Conservation (phyloP, 2,329 filamentous ascomycete species). For the Amauroascus verrucosus region DNA sequence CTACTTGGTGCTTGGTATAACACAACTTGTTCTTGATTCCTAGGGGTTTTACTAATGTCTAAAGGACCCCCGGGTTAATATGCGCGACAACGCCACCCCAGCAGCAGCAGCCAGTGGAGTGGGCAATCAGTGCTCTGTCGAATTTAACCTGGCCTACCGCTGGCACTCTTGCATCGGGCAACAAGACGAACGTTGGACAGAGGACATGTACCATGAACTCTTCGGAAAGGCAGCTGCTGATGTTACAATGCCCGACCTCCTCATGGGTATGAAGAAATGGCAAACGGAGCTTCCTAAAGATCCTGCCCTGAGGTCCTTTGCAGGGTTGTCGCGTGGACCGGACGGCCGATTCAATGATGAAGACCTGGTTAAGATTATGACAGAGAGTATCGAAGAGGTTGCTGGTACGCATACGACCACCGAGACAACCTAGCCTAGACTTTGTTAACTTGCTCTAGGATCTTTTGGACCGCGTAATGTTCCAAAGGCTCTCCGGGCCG, state of each 20-base stretch:
- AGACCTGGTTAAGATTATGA: constrained; percentile 57
- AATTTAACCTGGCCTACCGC: constrained; percentile 47
- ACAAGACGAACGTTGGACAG: constrained; percentile 62
- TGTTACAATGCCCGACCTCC: constrained; percentile 17
- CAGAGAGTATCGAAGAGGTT: constrained; percentile 56
- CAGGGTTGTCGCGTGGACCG: constrained; percentile 46
- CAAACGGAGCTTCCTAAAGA: constrained; percentile 49
- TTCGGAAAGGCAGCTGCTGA: constrained; percentile 18
- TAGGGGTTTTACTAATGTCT: background rate
- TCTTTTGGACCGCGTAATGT: constrained; percentile 57
- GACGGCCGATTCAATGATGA: constrained; percentile 60
- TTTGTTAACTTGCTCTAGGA: constrained; percentile 6
- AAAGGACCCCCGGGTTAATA: constrained; percentile 33
- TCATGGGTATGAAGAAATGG: constrained; percentile 48
- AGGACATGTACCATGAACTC: constrained; percentile 46
- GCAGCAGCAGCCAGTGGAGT: constrained; percentile 32
- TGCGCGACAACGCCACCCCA: constrained; percentile 17
- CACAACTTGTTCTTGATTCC: background rate
- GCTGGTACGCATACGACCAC: constrained; percentile 42
- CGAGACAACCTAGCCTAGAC: background rate
- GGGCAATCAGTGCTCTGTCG: constrained; percentile 44
- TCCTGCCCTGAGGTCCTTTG: constrained; percentile 53
- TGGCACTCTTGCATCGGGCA: constrained; percentile 56
- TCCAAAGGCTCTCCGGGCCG: constrained; percentile 58
- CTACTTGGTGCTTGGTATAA: constrained; percentile 32